A percentile compares a stretch with the other conserved stretches of the same genome.
Evolutionary conservation across 768 basidiomycete genomes (phyloP).

Genomic region (Panellus pusillus): DNA sequence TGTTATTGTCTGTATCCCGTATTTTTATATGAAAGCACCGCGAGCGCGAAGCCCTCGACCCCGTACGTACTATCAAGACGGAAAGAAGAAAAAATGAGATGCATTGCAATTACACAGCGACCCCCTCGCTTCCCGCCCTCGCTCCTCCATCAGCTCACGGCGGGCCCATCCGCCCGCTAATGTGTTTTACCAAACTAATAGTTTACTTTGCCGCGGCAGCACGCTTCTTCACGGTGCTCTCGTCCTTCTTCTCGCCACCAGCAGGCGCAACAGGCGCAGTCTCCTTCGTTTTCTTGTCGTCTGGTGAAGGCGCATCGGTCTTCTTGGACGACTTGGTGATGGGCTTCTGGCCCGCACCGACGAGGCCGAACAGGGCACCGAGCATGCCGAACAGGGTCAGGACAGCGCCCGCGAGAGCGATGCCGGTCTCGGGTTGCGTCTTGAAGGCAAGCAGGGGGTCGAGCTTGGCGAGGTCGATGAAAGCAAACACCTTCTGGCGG

Average conservation of each 20-base stretch:
- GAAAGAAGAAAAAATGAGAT: conserved; percentile 20
- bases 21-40: conserved; percentile 16
- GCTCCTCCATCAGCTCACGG: conserved; percentile 10
- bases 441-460: conserved; percentile 85
- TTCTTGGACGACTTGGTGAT: conserved; percentile 80
- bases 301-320: conserved; percentile 62
- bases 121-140: conserved; percentile 9
- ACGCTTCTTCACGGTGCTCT: conserved; percentile 72
- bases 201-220: conserved; percentile 24
- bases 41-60: conserved; percentile 1
- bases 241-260: conserved; percentile 73
- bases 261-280: conserved; percentile 69
- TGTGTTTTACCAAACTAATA: too few relatives aligned
- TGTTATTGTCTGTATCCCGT: conserved; percentile 18
- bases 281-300: conserved; percentile 67
- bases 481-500: conserved; percentile 73
- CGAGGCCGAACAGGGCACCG: conserved; percentile 73
- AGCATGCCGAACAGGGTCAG: conserved; percentile 87
- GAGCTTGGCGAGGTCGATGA: conserved; percentile 73
- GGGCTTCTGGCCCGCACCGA: conserved; percentile 73
- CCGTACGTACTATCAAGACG: conserved; percentile 17
- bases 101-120: conserved; percentile 18
- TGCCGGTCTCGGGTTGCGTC: conserved; percentile 85
- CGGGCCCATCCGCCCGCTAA: not conserved
- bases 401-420: conserved; percentile 67